Conservation (phyloP, 2,329 filamentous ascomycete genomes). For the Epichloe hybrida region DNA sequence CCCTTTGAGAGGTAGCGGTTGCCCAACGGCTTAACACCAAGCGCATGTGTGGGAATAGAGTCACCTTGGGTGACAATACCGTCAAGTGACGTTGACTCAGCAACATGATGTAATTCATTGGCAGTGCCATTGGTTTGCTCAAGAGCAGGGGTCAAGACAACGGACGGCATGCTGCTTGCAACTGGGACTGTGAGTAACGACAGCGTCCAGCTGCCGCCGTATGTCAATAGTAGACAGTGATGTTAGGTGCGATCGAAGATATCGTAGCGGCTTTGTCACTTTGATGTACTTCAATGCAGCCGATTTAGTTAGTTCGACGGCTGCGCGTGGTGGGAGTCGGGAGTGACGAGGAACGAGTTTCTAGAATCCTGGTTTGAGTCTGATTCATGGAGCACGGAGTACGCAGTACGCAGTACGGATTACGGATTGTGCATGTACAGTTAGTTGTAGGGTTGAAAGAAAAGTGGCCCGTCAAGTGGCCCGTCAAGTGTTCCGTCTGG, state of each 20-base stretch:
- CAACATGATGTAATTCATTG: neutral
- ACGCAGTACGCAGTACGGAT: too few species aligned
- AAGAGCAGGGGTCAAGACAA: neutral
- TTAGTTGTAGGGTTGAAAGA: neutral
- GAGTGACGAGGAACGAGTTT: neutral
- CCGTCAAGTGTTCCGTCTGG: too few species aligned
- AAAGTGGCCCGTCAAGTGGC: neutral
- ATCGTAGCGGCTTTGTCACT: neutral
- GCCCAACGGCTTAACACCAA: slow-evolving; percentile 74
- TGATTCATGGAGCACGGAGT: too few species aligned
- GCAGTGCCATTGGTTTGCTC: neutral
- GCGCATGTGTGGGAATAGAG: slow-evolving; percentile 63
- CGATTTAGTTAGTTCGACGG: neutral
- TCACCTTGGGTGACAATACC: slow-evolving; percentile 9
- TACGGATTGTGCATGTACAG: too few species aligned
- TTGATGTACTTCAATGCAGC: neutral
- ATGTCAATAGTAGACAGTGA: neutral
- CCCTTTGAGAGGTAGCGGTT: slow-evolving; percentile 60
- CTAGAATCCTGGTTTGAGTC: neutral
- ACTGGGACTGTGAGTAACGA: neutral
- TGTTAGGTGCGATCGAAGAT: neutral
- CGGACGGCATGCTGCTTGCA: slow-evolving; percentile 3
- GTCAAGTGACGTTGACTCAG: neutral
- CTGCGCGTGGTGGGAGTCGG: neutral
- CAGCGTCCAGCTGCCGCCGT: neutral